phyloP scores from a whole-genome alignment of 2,329 filamentous ascomycete genomes.

The Neocucurbitaria cava region DNA sequence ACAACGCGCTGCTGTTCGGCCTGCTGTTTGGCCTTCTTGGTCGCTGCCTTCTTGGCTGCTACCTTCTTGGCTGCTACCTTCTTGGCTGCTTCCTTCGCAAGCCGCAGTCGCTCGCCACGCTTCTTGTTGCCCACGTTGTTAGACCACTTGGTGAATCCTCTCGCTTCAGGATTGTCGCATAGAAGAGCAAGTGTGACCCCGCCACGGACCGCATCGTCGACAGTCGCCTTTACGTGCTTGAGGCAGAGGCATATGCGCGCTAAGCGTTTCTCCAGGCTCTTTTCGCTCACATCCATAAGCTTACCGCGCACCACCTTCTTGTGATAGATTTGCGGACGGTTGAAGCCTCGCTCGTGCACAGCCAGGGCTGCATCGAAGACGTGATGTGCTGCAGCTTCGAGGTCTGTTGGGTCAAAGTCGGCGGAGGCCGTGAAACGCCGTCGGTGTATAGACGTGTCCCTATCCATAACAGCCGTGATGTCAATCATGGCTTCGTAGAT shows the following conservation, averaged over 20 bases:
- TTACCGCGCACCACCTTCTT: slow-evolving; percentile 34
- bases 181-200: slow-evolving; percentile 32
- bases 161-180: slow-evolving; percentile 33
- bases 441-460: slow-evolving; percentile 18
- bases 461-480: slow-evolving; percentile 24
- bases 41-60: background rate
- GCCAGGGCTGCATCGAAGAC: slow-evolving; percentile 35
- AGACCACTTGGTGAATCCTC: slow-evolving; percentile 25
- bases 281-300: slow-evolving; percentile 19
- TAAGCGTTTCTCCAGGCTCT: slow-evolving; percentile 29
- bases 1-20: background rate
- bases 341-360: slow-evolving; percentile 37
- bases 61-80: background rate
- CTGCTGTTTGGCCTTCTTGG: too few species aligned
- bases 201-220: slow-evolving; percentile 36
- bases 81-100: slow-evolving; percentile 2
- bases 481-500: slow-evolving; percentile 42
- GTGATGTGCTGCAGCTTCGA: slow-evolving; percentile 39
- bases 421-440: slow-evolving; percentile 19
- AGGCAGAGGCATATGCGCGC: slow-evolving; percentile 27
- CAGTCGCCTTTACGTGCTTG: slow-evolving; percentile 28
- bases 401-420: slow-evolving; percentile 20
- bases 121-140: slow-evolving; percentile 36
- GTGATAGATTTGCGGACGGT: slow-evolving; percentile 26
- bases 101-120: slow-evolving; percentile 17